These are phyloP conservation scores for Westerdykella ornata DNA, from an alignment of 2,329 filamentous ascomycete species.

Conservation along the genomic window DNA sequence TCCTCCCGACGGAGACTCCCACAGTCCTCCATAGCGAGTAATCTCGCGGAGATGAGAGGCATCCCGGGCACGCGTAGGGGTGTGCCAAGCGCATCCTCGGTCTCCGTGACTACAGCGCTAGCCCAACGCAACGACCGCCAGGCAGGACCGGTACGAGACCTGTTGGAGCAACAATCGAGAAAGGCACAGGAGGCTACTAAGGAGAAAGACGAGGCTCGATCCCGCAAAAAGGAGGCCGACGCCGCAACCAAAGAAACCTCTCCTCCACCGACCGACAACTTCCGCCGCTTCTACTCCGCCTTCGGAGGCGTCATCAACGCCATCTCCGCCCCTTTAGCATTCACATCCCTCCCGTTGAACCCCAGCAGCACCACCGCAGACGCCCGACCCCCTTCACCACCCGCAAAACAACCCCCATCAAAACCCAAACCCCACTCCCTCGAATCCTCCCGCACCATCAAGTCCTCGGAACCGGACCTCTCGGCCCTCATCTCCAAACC, in stretches of 20 bases:
- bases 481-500: constrained; percentile 78
- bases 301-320: constrained; percentile 85
- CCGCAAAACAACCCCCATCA: constrained; percentile 14
- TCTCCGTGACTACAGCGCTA: constrained; percentile 67
- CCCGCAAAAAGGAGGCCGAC: constrained; percentile 10
- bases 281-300: constrained; percentile 83
- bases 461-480: constrained; percentile 62
- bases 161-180: constrained; percentile 28
- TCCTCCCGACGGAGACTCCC: constrained; percentile 45
- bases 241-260: constrained; percentile 12
- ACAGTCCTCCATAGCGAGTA: constrained; percentile 80
- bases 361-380: constrained; percentile 18
- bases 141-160: constrained; percentile 27
- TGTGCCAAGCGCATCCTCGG: constrained; percentile 62
- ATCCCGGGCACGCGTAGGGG: constrained; percentile 56
- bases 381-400: constrained; percentile 18
- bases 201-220: constrained; percentile 6
- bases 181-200: constrained; percentile 17
- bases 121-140: constrained; percentile 44
- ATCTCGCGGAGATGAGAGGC: constrained; percentile 76
- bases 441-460: constrained; percentile 27
- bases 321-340: constrained; percentile 83
- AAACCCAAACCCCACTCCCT: constrained; percentile 16
- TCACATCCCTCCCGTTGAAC: constrained; percentile 76
- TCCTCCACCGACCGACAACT: constrained; percentile 61